Conservation (phyloP, 176 grass and related monocot species). For the Stipa capillata region DNA sequence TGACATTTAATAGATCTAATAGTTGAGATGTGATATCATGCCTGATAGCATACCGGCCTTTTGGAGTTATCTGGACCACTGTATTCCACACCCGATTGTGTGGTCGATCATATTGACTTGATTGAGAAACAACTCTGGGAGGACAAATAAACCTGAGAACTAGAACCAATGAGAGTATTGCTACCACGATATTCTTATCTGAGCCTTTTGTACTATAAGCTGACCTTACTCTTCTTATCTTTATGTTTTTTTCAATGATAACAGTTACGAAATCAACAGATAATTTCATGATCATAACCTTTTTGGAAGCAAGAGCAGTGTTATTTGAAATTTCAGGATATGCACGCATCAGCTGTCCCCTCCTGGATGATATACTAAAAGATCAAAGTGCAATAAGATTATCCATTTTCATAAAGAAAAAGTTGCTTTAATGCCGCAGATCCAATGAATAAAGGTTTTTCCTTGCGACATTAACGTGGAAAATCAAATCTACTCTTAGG, state of each 20-base stretch:
- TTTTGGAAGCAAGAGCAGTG: background rate
- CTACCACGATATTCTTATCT: constrained; percentile 1
- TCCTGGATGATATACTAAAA: background rate
- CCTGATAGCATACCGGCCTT: constrained; percentile 5
- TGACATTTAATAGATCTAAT: constrained; percentile 12
- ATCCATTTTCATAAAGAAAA: background rate
- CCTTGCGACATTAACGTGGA: background rate
- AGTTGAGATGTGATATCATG: constrained; percentile 36
- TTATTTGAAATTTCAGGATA: constrained; percentile 6
- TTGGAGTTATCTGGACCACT: constrained; percentile 14
- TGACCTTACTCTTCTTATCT: background rate
- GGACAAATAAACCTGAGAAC: background rate
- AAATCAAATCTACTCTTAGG: background rate
- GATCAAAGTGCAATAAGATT: background rate
- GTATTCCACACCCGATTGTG: background rate
- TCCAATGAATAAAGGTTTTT: background rate
- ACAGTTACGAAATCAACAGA: constrained; percentile 11
- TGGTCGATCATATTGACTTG: constrained; percentile 26
- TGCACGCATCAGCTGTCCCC: background rate
- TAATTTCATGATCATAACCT: background rate
- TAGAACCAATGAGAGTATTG: background rate
- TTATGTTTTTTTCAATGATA: background rate
- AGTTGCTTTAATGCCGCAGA: background rate
- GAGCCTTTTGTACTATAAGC: constrained; percentile 15
- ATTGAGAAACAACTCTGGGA: constrained; percentile 17